Base-by-base conservation (phyloP, 2,329 filamentous ascomycete species). In the Byssoonygena ceratinophila region DNA sequence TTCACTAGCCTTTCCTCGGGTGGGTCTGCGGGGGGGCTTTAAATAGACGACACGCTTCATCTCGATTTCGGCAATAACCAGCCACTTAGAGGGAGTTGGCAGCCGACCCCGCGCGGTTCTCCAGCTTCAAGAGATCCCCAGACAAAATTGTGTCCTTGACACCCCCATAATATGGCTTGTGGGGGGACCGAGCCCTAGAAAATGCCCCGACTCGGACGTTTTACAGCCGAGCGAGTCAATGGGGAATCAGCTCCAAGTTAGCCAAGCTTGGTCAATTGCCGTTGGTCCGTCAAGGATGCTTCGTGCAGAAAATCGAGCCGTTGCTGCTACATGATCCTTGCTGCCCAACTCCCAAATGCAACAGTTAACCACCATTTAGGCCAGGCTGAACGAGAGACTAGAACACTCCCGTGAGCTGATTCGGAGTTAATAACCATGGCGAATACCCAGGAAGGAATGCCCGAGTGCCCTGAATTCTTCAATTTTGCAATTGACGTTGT, bases 401-500 rank as follows among this genome's bases (percentile, higher is more conserved):
- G 36, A 18, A 20, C 36, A 6, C 36, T n/a, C 32, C 12, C 14
- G 32, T 36, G 8, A n/a, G 14, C 14, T 12, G 12, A 36, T 11
- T n/a, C 14, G 32, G 32, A 39, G 5, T n/a, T 5, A 18, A 11
- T 5, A 18, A 39, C 36, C 36, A 48, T 48, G 46, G 23, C 46
- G 3, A 8, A 18, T 36, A 18, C 23, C 20, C 46, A 22, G 2
- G 32, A 45, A 23, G 48, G 49, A 40, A 43, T 56, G 23, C 52
- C 52, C 16, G 31, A 43, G 20, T 52, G 54, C 22, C 55, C 58
- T 12, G 52, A 56, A 32, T 53, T 54, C 44, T 71, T 71, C 67
- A 71, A 71, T 59, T 71, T 71, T 54, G 68, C 68, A 9, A 60
- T 56, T 36, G 63, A 71, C 60, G 65, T 71, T 43, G 64, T 71